Evolutionary conservation across 768 basidiomycete species (phyloP), one percentile per base, ranked within the genome.

Genomic region (Mycena crocata): DNA sequence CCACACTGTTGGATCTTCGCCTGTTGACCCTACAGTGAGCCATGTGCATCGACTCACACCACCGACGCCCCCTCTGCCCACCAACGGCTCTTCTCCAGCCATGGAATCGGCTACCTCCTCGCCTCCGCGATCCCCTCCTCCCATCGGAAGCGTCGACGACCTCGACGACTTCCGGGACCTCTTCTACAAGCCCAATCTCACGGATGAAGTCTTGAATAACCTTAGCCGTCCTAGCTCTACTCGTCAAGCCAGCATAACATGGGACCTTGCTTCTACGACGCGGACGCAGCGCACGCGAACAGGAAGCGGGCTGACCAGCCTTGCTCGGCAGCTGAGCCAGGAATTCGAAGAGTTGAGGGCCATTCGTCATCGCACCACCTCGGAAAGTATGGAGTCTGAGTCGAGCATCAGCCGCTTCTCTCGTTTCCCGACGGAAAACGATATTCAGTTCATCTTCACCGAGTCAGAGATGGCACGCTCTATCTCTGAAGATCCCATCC

Each of bases 121-220:
- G 66, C 85, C 73, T 62, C 81, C 73, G 68, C 81, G 74, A 72
- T 82, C 84, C 14, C 87, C 87, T 28, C 85, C 84, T n/a, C 84
- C 84, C 3, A 78, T 92, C 37, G 86, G 87, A 13, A 84, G 82
- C 61, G 83, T 85, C 0, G 89, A 90, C 61, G 91, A 93, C 68
- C 81, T 93, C 9, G 90, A 92, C n/a, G 83, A 86, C 14, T 93
- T 91, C 80, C 87, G 86, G 39, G 90, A 93, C 71, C 80, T 94
- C 10, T 93, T 93, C 77, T 93, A 90, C 74, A 82, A 80, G 44
- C 90, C 90, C 8, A 75, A 70, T 56, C 66, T 70, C 64, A 63
- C 66, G 46, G 62, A 69, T 70, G 31, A 69, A 74, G 34, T 61
- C 62, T 71, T 48, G 74, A 78, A 45, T 67, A 72, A 55, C 74